phyloP scores from a whole-genome alignment of 495 filamentous ascomycete species.

The Tuber brumale region DNA sequence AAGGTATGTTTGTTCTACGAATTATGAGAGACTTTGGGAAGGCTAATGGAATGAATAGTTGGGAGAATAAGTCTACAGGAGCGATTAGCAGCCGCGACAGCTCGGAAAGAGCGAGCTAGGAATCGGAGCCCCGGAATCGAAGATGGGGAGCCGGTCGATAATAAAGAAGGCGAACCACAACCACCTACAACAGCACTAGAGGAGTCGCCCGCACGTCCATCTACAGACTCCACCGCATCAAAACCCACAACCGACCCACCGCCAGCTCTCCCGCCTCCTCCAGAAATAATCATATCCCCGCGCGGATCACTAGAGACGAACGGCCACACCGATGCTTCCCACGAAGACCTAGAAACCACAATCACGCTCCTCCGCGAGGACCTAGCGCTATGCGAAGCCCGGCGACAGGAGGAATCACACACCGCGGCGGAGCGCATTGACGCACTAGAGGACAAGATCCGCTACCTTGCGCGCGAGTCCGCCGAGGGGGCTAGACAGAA shows the following conservation, averaged over 20 bases:
- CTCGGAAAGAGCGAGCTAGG: constrained; percentile 25
- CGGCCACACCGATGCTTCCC: constrained; percentile 11
- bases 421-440: constrained; percentile 73
- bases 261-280: constrained; percentile 15
- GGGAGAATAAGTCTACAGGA: constrained; percentile 57
- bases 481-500: constrained; percentile 63
- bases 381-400: constrained; percentile 44
- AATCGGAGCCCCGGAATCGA: constrained; percentile 7
- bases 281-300: constrained; percentile 43
- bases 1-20: constrained; percentile 11
- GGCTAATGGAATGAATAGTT: constrained; percentile 46
- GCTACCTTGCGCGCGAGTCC: constrained; percentile 74
- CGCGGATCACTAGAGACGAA: constrained; percentile 14
- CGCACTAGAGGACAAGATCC: constrained; percentile 80
- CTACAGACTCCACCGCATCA: constrained; percentile 4
- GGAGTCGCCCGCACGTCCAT: background rate
- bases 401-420: constrained; percentile 48
- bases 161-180: background rate
- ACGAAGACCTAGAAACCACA: constrained; percentile 38
- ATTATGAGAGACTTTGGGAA: background rate
- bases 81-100: constrained; percentile 65
- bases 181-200: background rate
- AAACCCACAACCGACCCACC: constrained; percentile 8
- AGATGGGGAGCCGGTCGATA: background rate
- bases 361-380: constrained; percentile 27